Evolutionary conservation across 1,284 basidiomycete species (phyloP).

Genomic region (Marasmius fiardii): DNA sequence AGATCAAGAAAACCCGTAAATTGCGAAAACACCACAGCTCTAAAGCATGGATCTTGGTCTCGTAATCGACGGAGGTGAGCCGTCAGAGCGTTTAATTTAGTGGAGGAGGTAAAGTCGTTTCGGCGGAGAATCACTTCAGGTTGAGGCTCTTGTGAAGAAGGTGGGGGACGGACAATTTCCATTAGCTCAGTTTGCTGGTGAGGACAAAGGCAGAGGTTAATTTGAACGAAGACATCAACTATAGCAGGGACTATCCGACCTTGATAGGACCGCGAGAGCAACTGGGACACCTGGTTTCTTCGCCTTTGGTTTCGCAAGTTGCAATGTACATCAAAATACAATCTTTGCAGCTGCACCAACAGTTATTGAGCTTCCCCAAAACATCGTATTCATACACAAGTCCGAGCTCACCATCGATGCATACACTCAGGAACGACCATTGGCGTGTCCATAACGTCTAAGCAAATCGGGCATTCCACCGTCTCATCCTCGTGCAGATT

Average conservation of each 20-base stretch:
- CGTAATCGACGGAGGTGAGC: conserved; percentile 61
- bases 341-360: conserved; percentile 66
- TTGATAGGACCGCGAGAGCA: conserved; percentile 67
- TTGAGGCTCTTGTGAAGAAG: conserved; percentile 35
- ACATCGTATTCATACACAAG: background rate
- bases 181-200: conserved; percentile 57
- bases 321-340: conserved; percentile 74
- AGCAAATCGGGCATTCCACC: conserved; percentile 80
- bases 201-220: background rate
- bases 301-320: conserved; percentile 60
- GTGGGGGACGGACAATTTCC: conserved; percentile 52
- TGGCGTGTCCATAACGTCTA: conserved; percentile 68
- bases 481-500: conserved; percentile 33
- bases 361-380: background rate
- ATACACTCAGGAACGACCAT: conserved; percentile 76
- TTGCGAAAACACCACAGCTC: conserved; percentile 88
- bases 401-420: conserved; percentile 62
- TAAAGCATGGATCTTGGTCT: conserved; percentile 75
- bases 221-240: background rate
- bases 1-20: conserved; percentile 82
- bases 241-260: conserved; percentile 27
- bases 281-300: conserved; percentile 69
- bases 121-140: conserved; percentile 59
- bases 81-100: conserved; percentile 79
- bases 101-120: conserved; percentile 86